phyloP scores from a whole-genome alignment of 2,329 filamentous ascomycete species.

The Penicillium sp. region DNA sequence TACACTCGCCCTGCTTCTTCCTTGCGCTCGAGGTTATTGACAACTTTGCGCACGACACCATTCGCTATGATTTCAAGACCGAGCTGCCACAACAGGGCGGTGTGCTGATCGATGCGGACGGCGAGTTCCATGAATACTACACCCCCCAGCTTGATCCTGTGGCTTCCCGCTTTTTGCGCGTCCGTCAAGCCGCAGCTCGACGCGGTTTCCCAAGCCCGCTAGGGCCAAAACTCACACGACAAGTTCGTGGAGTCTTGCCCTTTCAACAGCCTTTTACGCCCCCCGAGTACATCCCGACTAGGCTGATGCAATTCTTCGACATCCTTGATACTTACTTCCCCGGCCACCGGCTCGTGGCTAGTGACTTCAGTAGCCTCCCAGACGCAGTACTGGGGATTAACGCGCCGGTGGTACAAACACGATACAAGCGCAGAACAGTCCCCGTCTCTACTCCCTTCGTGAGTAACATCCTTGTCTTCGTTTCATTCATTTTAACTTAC shows the following conservation, averaged over 20 bases:
- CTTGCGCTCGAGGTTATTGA: slow-evolving; percentile 97
- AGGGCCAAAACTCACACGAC: slow-evolving; percentile 60
- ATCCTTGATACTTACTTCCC: slow-evolving; percentile 88
- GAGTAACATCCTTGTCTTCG: slow-evolving; percentile 44
- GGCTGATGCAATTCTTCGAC: slow-evolving; percentile 96
- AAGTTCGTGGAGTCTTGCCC: slow-evolving; percentile 67
- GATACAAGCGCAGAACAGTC: slow-evolving; percentile 84
- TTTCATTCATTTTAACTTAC: background rate
- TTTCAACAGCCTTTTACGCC: slow-evolving; percentile 76
- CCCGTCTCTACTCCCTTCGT: slow-evolving; percentile 90
- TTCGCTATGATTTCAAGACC: slow-evolving; percentile 85
- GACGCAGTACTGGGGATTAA: slow-evolving; percentile 84
- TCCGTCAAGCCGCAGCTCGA: slow-evolving; percentile 74
- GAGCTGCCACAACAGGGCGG: slow-evolving; percentile 84
- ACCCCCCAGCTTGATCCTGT: slow-evolving; percentile 78
- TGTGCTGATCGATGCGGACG: slow-evolving; percentile 81
- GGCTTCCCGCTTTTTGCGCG: slow-evolving; percentile 78
- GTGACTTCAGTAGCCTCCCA: slow-evolving; percentile 87
- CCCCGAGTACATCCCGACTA: slow-evolving; percentile 92
- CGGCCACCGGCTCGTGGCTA: slow-evolving; percentile 82
- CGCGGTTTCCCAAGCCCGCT: slow-evolving; percentile 50
- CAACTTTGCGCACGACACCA: slow-evolving; percentile 93
- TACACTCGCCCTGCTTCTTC: slow-evolving; percentile 96
- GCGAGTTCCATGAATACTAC: slow-evolving; percentile 97
- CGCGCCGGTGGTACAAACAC: slow-evolving; percentile 93